Base-by-base conservation (phyloP, 257 asterid genomes). In the Henckelia pumila region DNA sequence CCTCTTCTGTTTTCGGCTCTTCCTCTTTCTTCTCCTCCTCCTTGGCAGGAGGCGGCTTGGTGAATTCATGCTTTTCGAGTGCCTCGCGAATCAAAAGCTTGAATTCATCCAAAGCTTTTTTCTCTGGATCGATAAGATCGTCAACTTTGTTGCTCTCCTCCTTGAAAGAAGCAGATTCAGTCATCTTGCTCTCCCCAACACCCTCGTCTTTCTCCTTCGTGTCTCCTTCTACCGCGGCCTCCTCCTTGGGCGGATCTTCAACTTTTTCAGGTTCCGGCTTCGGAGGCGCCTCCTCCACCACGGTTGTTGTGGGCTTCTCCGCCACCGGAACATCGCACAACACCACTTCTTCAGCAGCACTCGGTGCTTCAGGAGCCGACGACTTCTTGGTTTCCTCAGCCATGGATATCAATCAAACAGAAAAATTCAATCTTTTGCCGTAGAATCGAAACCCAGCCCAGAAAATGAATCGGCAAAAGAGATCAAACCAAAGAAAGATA, bases 111-210 rank as follows among this genome's bases (percentile, higher is more conserved):
- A 86, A 71, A 25, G 94, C 90, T 70, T 80, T 86, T 73, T 84
- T 83, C 28, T 86, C 75, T 0, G 90, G 95, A 53, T 81, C 86
- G 14, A 84, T 82, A 20, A 86, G 81, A 61, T 86, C 94, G 59
- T 81, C 90, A 4, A 84, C 95, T 71, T 78, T 83, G 82, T 87
- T 87, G 70, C 86, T 87, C 59, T 87, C 91, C 78, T 87, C 91
- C 80, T 87, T 87, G 37, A 80, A 82, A 1, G 89, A 84, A 52
- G 75, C 64, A 10, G 85, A 80, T 76, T 84, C 94, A 40, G 79
- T 40, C 17, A 84, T 63, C 76, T 76, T 78, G 44, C 40, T 58
- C 58, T 80, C 81, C 5, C 62, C 76, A 33, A 64, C 25, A 1
- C 28, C 78, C 40, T 67, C 71, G 19, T 53, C 80, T 24, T 64